These are phyloP conservation scores for Amniculicola lignicola DNA, from an alignment of 495 filamentous ascomycete genomes.

Conservation along the genomic window DNA sequence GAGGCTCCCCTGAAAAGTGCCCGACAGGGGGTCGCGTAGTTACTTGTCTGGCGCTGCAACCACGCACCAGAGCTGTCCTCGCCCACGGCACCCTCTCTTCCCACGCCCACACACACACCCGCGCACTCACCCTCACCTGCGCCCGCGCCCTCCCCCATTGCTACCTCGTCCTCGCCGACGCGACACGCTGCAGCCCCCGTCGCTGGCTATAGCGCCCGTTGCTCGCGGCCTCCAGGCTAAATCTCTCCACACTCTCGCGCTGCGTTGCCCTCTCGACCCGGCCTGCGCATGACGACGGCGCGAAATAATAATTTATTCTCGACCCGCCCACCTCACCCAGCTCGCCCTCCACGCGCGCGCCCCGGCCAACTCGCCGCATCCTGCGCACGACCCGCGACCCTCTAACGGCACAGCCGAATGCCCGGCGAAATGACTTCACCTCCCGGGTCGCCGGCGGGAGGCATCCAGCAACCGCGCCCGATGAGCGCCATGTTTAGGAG, in stretches of 20 bases:
- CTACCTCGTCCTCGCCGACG: not conserved
- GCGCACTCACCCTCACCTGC: not conserved
- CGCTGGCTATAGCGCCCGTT: not conserved
- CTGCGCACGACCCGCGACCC: constrained; percentile 19
- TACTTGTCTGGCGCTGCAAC: no score
- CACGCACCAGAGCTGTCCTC: no score
- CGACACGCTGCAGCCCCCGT: no score
- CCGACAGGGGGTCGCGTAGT: no score
- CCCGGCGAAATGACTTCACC: constrained; percentile 53
- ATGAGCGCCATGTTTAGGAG: constrained; percentile 83
- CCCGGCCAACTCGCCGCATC: not conserved
- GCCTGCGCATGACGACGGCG: constrained; percentile 22
- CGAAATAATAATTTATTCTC: constrained; percentile 7
- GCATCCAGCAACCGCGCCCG: constrained; percentile 70
- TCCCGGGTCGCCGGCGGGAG: constrained; percentile 56
- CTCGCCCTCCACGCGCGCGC: not conserved
- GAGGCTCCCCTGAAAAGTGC: no score
- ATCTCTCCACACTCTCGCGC: not conserved
- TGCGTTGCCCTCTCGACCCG: not conserved
- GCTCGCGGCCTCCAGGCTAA: not conserved
- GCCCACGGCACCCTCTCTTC: not conserved
- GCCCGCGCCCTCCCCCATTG: no score
- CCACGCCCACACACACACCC: not conserved
- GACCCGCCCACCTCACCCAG: constrained; percentile 1
- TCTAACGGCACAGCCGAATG: constrained; percentile 16